These are phyloP conservation scores for Trifolium dubium DNA, from an alignment of 306 rosid genomes.

Conservation along the genomic window DNA sequence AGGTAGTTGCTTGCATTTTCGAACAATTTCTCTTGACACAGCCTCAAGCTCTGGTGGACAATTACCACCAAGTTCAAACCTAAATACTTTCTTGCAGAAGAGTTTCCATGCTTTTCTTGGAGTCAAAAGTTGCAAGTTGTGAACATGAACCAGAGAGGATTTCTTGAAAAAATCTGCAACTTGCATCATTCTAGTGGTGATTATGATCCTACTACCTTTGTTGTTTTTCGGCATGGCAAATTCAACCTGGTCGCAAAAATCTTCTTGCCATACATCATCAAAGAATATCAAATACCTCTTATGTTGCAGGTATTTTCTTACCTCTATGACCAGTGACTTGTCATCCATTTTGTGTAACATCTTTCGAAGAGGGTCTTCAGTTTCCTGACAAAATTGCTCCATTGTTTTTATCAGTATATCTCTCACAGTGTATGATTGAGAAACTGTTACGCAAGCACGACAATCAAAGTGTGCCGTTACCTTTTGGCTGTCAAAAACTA, in stretches of 20 bases:
- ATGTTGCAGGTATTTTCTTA: conserved; percentile 13
- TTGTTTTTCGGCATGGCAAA: conserved; percentile 15
- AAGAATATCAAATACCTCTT: conserved; percentile 28
- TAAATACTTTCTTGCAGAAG: conserved; percentile 16
- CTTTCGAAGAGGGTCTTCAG: neutral
- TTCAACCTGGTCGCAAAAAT: conserved; percentile 22
- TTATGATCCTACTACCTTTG: conserved; percentile 10
- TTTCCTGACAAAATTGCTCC: conserved; percentile 15
- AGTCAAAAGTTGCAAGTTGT: conserved; percentile 3
- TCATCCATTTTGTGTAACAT: conserved; percentile 18
- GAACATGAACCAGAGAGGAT: conserved; percentile 14
- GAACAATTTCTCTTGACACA: conserved; percentile 7
- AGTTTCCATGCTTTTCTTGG: conserved; percentile 15
- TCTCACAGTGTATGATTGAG: conserved; percentile 14
- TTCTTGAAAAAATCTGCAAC: conserved; percentile 6
- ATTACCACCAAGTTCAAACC: neutral
- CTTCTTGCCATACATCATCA: conserved; percentile 29
- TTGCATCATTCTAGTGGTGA: conserved; percentile 19
- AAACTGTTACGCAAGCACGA: conserved; percentile 9
- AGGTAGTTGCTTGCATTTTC: conserved; percentile 10
- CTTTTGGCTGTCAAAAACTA: conserved; percentile 18
- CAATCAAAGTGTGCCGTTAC: neutral
- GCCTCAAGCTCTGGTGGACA: conserved; percentile 4
- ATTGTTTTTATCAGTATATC: neutral
- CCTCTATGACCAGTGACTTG: neutral